phyloP scores from a whole-genome alignment of 129 eudicot genomes.

The Gnaphalium uliginosum region DNA sequence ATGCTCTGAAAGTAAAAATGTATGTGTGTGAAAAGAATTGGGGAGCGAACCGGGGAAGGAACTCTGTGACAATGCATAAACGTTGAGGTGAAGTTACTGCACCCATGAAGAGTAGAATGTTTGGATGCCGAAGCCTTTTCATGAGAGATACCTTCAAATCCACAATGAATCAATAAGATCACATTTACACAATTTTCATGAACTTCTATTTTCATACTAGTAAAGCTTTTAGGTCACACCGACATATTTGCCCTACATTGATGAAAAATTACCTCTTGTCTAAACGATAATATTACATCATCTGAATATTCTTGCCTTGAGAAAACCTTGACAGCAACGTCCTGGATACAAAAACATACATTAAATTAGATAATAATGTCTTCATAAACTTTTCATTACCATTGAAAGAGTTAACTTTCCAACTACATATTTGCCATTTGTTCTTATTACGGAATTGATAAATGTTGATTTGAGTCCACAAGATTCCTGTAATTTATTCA shows the following conservation, averaged over 20 bases:
- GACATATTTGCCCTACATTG: background rate
- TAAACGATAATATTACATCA: slow-evolving; percentile 74
- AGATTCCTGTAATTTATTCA: slow-evolving; percentile 10
- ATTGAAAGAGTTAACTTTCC: background rate
- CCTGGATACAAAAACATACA: slow-evolving; percentile 51
- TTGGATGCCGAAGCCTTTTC: slow-evolving; percentile 97
- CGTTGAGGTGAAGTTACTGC: slow-evolving; percentile 94
- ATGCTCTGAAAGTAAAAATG: background rate
- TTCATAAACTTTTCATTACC: background rate
- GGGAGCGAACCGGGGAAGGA: slow-evolving; percentile 84
- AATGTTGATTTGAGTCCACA: slow-evolving; percentile 7
- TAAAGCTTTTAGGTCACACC: background rate
- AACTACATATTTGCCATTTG: slow-evolving; percentile 3
- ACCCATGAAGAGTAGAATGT: slow-evolving; percentile 95
- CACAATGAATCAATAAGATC: background rate
- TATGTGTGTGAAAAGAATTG: slow-evolving; percentile 11
- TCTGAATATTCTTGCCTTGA: slow-evolving; percentile 92
- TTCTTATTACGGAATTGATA: background rate
- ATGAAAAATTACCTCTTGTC: slow-evolving; percentile 71
- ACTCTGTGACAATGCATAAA: slow-evolving; percentile 94
- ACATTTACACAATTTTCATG: slow-evolving; percentile 6
- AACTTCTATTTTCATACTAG: background rate
- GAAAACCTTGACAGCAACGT: slow-evolving; percentile 97
- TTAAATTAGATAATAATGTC: background rate
- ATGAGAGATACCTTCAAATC: slow-evolving; percentile 79